Evolutionary conservation across 2,329 filamentous ascomycete genomes (phyloP).

Genomic region (Peltaster fructicola): DNA sequence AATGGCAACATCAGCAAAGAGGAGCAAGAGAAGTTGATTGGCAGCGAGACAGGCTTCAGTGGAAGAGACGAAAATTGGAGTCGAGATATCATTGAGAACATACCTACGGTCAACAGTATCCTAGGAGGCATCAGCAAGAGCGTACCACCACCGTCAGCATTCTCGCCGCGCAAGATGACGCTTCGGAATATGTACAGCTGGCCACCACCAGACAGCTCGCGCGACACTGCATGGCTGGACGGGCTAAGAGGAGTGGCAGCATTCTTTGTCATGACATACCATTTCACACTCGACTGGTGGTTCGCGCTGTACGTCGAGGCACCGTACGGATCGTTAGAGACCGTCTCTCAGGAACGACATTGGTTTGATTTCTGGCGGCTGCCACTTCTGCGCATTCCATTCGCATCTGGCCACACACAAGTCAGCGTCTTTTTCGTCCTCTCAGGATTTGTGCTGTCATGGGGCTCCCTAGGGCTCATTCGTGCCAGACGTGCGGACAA

Average conservation of each 20-base stretch:
- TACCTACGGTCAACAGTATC: too few species aligned
- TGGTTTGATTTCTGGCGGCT: slow-evolving; percentile 7
- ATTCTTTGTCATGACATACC: slow-evolving; percentile 8
- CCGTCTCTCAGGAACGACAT: slow-evolving; percentile 1
- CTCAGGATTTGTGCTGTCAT: slow-evolving; percentile 6
- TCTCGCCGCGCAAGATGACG: neutral
- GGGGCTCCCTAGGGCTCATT: slow-evolving; percentile 4
- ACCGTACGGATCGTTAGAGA: slow-evolving; percentile 3
- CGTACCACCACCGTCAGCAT: too few species aligned
- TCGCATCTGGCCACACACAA: slow-evolving; percentile 5
- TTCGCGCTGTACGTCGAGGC: slow-evolving; percentile 4
- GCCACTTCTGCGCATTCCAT: slow-evolving; percentile 7
- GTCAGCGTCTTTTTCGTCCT: slow-evolving; percentile 8
- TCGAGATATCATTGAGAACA: too few species aligned
- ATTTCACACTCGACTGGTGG: slow-evolving; percentile 6
- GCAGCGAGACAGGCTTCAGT: too few species aligned
- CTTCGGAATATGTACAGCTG: neutral
- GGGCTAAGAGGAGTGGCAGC: slow-evolving; percentile 8
- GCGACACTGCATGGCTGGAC: slow-evolving; percentile 6
- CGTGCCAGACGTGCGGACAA: slow-evolving; percentile 3
- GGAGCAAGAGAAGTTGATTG: too few species aligned
- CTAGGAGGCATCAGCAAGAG: too few species aligned
- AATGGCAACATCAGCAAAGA: too few species aligned
- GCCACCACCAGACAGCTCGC: neutral
- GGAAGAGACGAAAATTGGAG: too few species aligned